Evolutionary conservation across 2,329 filamentous ascomycete genomes (phyloP), one percentile per base, ranked within the genome.

Genomic region (Fusarium nematophilum): DNA sequence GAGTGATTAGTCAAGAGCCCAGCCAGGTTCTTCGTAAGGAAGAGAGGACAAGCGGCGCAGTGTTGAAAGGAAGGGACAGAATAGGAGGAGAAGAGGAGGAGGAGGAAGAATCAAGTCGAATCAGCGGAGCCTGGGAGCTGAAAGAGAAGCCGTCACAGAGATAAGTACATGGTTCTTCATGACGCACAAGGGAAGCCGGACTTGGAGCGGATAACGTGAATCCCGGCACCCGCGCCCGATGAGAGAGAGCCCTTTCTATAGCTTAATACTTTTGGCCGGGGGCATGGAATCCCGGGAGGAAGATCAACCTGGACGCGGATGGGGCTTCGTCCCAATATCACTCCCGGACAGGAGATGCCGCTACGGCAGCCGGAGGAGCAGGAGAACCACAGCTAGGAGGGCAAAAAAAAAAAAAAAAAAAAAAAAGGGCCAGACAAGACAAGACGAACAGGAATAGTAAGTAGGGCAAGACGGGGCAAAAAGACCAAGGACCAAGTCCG

Each of bases 241-340:
- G n/a, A n/a, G n/a, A n/a, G n/a, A n/a, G 50, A 63, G 61, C 30
- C 47, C 55, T 64, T 64, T 64, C 54, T 57, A 63, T 64, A 63
- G 59, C 55, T 61, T 47, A 57, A 53, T 17, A 26, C n/a, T 15
- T 5, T 38, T 38, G 34, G 14, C 33, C 27, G n/a, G 27, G 40
- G 26, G 46, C 49, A 45, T 33, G 21, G 50, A 45, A 59, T 49
- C 59, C 59, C 43, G 44, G 55, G 50, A n/a, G 55, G 50, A 42
- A 61, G 59, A 60, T 57, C 59, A 47, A 59, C 29, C 48, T 48
- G 27, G 21, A 33, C 49, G 46, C 37, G 25, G 44, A 59, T 62
- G 42, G 53, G 34, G 44, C 38, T 43, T 39, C 30, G 14, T 34
- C 31, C 17, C 40, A 44, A 50, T 52, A 52, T 56, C 55, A 52